Percentiles rank a stretch among this genome's conserved stretches.
phyloP scores from a whole-genome alignment of 2,329 filamentous ascomycete species.

The Colletotrichum musae region DNA sequence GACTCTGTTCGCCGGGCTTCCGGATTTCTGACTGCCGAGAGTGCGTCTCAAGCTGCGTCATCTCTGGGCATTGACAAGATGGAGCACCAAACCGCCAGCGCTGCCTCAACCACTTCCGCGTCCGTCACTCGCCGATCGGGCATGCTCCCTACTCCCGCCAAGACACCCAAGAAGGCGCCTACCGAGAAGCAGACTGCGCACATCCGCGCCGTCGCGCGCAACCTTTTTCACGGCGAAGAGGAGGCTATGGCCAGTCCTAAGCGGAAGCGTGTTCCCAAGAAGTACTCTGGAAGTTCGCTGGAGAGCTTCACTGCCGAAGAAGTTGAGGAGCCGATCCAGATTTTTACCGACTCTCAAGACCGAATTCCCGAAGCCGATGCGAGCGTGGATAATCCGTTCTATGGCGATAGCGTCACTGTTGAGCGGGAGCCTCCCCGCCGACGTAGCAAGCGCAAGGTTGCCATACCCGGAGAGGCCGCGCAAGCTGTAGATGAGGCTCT shows the following conservation, averaged over 20 bases:
- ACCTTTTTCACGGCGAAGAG: constrained; percentile 72
- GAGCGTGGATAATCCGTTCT: constrained; percentile 81
- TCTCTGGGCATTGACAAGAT: constrained; percentile 55
- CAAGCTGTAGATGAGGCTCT: constrained; percentile 75
- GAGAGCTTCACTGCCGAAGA: constrained; percentile 72
- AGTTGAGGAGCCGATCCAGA: constrained; percentile 73
- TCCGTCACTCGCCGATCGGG: constrained; percentile 55
- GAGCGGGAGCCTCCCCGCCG: constrained; percentile 61
- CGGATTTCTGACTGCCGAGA: constrained; percentile 59
- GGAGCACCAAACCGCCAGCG: constrained; percentile 31
- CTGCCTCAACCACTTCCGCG: constrained; percentile 40
- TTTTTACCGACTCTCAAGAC: constrained; percentile 87
- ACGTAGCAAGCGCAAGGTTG: constrained; percentile 68
- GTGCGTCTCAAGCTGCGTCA: constrained; percentile 58
- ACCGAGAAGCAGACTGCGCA: constrained; percentile 65
- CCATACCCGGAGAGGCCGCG: constrained; percentile 70
- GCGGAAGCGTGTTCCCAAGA: constrained; percentile 69
- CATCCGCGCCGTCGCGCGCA: constrained; percentile 70
- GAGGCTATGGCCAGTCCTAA: constrained; percentile 71
- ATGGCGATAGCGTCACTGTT: constrained; percentile 59
- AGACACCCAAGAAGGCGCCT: constrained; percentile 79
- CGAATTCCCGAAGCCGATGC: constrained; percentile 77
- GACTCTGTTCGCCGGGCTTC: constrained; percentile 65
- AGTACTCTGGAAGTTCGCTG: constrained; percentile 68
- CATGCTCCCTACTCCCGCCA: constrained; percentile 84